These are phyloP conservation scores for Gardenia jasminoides DNA, from an alignment of 257 asterid genomes.

Conservation along the genomic window DNA sequence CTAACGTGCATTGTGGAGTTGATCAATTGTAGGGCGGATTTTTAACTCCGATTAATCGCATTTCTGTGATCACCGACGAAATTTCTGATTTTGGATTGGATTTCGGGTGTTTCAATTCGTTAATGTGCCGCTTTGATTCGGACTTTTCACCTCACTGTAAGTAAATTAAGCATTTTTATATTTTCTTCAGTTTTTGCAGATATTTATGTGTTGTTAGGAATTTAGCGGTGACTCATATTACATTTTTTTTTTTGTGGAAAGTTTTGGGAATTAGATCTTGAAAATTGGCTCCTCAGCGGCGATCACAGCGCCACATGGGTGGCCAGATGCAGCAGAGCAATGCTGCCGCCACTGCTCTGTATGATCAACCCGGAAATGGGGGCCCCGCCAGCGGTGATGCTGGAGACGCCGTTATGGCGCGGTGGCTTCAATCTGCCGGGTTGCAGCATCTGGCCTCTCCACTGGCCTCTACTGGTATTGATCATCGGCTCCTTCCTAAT, in stretches of 20 bases:
- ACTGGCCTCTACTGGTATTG: constrained; percentile 69
- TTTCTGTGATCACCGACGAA: constrained; percentile 12
- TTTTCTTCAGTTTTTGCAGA: neutral
- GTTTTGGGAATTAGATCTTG: constrained; percentile 64
- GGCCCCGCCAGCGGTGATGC: constrained; percentile 70
- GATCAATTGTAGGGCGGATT: constrained; percentile 13
- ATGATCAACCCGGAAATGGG: constrained; percentile 78
- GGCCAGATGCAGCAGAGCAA: constrained; percentile 99
- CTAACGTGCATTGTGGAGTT: constrained; percentile 7
- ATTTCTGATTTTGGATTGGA: constrained; percentile 16
- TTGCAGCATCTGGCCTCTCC: constrained; percentile 99
- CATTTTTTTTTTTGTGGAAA: constrained; percentile 24
- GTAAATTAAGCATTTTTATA: constrained; percentile 12
- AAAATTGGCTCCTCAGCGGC: constrained; percentile 98
- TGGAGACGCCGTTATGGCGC: constrained; percentile 94
- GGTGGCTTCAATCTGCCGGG: constrained; percentile 99
- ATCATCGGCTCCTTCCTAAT: constrained; percentile 73
- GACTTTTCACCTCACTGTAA: constrained; percentile 27
- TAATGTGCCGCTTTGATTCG: constrained; percentile 28
- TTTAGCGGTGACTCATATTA: constrained; percentile 2
- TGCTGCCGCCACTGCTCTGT: constrained; percentile 82
- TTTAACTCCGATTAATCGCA: neutral
- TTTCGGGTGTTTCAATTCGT: constrained; percentile 16
- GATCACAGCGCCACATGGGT: constrained; percentile 98
- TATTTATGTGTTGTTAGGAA: neutral